These are phyloP conservation scores for Haplographium delicatum DNA, from an alignment of 495 filamentous ascomycete genomes.

Conservation along the genomic window DNA sequence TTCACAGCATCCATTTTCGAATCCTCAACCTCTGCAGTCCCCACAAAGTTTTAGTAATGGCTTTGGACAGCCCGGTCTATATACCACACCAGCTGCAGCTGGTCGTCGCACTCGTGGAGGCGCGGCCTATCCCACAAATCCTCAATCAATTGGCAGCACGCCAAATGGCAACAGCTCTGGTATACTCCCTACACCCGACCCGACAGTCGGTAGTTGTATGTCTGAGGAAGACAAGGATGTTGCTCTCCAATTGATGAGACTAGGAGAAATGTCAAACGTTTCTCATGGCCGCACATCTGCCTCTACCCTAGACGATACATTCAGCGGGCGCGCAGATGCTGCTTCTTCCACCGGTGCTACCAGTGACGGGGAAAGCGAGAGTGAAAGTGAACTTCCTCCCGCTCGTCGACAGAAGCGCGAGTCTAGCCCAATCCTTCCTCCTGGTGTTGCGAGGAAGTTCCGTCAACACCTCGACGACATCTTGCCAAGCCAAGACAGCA, in stretches of 20 bases:
- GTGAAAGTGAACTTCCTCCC: constrained; percentile 63
- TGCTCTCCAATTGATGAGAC: constrained; percentile 88
- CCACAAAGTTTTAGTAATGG: constrained; percentile 66
- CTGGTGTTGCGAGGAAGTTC: constrained; percentile 42
- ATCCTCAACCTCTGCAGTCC: constrained; percentile 67
- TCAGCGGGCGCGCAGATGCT: constrained; percentile 80
- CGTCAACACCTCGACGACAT: constrained; percentile 56
- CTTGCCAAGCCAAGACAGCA: constrained; percentile 62
- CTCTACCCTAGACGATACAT: constrained; percentile 88
- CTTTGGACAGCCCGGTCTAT: constrained; percentile 38
- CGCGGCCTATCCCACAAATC: constrained; percentile 40
- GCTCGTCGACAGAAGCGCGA: constrained; percentile 58
- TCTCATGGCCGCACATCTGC: constrained; percentile 85
- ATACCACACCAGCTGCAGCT: constrained; percentile 53
- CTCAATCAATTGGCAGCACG: constrained; percentile 30
- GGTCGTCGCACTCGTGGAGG: constrained; percentile 64
- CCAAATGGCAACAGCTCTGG: constrained; percentile 40
- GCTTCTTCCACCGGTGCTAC: constrained; percentile 81
- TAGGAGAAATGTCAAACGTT: constrained; percentile 87
- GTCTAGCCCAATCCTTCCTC: constrained; percentile 46
- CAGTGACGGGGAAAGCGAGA: constrained; percentile 71
- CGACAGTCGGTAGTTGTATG: constrained; percentile 88
- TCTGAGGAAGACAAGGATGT: constrained; percentile 99
- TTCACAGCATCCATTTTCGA: constrained; percentile 67
- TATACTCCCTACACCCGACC: constrained; percentile 87